phyloP scores from a whole-genome alignment of 192 early-diverging fungal species.

The Phlyctochytrium arcticum region DNA sequence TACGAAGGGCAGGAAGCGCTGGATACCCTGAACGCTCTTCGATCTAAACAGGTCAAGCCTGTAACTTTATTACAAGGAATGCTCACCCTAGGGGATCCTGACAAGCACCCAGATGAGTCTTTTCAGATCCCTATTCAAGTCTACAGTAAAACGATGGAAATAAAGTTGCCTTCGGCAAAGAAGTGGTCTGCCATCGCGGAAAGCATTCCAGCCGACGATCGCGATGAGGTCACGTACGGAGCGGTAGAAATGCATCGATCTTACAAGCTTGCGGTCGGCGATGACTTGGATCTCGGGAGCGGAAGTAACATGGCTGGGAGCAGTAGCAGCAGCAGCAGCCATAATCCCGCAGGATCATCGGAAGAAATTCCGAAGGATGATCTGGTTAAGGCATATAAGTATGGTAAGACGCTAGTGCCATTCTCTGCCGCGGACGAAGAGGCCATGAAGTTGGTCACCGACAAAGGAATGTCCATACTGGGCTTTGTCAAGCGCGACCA shows the following conservation, averaged over 20 bases:
- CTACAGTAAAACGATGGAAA: constrained; percentile 52
- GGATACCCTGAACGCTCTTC: constrained; percentile 34
- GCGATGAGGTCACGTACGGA: constrained; percentile 12
- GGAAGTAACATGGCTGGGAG: background rate
- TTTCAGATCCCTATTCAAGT: constrained; percentile 52
- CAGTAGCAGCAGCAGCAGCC: constrained; percentile 4
- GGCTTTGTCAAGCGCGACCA: constrained; percentile 46
- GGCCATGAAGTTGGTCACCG: constrained; percentile 51
- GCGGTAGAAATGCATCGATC: constrained; percentile 33
- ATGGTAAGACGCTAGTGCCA: constrained; percentile 65
- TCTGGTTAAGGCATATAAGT: constrained; percentile 61
- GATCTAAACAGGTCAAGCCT: constrained; percentile 53
- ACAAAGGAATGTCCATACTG: constrained; percentile 56
- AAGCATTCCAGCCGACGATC: constrained; percentile 20
- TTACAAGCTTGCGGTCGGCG: constrained; percentile 33
- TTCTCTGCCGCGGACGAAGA: constrained; percentile 59
- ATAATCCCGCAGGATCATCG: constrained; percentile 8
- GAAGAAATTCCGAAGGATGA: constrained; percentile 36
- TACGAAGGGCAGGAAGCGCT: constrained; percentile 49
- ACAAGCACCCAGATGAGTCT: constrained; percentile 31
- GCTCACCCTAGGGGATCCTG: constrained; percentile 52
- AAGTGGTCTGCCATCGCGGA: constrained; percentile 61
- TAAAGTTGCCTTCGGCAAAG: constrained; percentile 55
- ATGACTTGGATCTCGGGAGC: background rate
- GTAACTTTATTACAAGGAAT: constrained; percentile 48